Evolutionary conservation across 768 basidiomycete species (phyloP), one percentile per base, ranked within the genome.

Genomic region (Tephrocybe sp.): DNA sequence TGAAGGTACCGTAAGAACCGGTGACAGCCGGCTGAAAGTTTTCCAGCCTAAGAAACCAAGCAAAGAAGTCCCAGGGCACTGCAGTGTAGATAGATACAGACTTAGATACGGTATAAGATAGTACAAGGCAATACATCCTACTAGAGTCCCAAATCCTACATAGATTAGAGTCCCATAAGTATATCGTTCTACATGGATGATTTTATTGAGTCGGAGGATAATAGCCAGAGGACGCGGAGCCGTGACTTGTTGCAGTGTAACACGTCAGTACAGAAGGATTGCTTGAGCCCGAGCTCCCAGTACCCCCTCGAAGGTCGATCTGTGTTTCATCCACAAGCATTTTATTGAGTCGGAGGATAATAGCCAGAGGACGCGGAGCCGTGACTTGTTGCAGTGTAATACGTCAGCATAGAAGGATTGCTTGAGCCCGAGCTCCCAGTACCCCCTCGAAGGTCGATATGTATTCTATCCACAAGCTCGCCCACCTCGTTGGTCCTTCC

Each of bases 401-500:
- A 65, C 12, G 61, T 53, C 43, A 26, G 5, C 38, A 50, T 60
- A 14, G 62, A 54, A 3, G 62, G 60, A 33, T 54, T 48, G 35
- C 59, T 58, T 20, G 55, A 57, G 31, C 45, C 45, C 10, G 53
- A 58, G 43, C 46, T 55, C 14, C 13, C 39, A 8, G 40, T 45
- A 22, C 56, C 52, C 22, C 42, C 35, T 30, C 48, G 44, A n/a
- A 16, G 14, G 20, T 36, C 38, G 14, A 35, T 7, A 14, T 13
- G 47, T 4, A 52, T 49, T 56, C 57, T 59, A 30, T 62, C 59
- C 26, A 66, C 48, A 13, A 72, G 53, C 49, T 73, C 72, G 22
- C 72, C 72, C 38, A 71, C 60, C 44, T 72, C 72, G 3, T 60
- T 67, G 1, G 65, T 57, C 11, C 57, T 54, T 8, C 50, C 49